These are phyloP conservation scores for Cajanus cajan DNA, from an alignment of 306 rosid genomes.

Conservation along the genomic window DNA sequence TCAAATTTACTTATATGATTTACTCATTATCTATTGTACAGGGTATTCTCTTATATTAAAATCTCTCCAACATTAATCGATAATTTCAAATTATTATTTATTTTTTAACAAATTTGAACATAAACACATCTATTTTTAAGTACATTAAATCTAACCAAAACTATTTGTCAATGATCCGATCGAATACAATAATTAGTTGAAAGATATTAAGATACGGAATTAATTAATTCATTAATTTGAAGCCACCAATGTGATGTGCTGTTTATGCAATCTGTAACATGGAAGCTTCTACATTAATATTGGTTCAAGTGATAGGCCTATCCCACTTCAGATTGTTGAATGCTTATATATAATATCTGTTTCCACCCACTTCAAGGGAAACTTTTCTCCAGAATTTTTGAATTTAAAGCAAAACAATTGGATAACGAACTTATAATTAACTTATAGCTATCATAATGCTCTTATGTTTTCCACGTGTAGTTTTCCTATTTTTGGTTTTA, in stretches of 20 bases:
- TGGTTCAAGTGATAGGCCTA: background rate
- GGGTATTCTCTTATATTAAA: too few relatives aligned
- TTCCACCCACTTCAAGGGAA: slow-evolving; percentile 21
- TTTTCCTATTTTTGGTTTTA: slow-evolving; percentile 9
- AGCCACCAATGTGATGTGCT: background rate
- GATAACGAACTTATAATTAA: background rate
- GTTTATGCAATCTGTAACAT: background rate
- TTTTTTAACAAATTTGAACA: too few relatives aligned
- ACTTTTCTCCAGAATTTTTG: slow-evolving; percentile 10
- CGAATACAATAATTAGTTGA: background rate
- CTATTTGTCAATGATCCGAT: background rate
- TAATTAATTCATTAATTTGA: background rate
- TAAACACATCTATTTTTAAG: too few relatives aligned
- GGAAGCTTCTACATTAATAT: background rate
- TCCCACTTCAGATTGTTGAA: slow-evolving; percentile 6
- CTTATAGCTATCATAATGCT: background rate
- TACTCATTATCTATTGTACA: too few relatives aligned
- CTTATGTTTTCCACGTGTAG: slow-evolving; percentile 29
- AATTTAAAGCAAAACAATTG: slow-evolving; percentile 13
- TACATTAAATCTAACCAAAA: background rate
- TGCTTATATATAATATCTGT: background rate
- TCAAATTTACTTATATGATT: too few relatives aligned
- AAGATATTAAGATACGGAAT: background rate
- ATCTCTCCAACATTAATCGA: too few relatives aligned
- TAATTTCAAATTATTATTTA: too few relatives aligned